A percentile compares a stretch with the other conserved stretches of the same genome.
Conservation (phyloP, 2,329 filamentous ascomycete genomes). For the Colletotrichum acutatum region DNA sequence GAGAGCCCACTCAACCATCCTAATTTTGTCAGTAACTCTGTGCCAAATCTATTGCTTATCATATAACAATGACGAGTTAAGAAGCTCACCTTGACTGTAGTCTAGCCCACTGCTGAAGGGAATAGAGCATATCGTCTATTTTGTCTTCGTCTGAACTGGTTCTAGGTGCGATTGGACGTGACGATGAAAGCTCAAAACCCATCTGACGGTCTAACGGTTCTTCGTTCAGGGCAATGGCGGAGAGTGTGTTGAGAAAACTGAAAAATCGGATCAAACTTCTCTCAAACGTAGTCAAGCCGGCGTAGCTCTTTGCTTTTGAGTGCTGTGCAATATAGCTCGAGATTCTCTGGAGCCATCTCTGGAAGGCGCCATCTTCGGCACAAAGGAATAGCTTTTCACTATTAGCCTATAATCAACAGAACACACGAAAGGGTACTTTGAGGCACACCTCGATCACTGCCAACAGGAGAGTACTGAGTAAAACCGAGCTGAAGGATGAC, state of each 20-base stretch:
- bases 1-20: background rate
- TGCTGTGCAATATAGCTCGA: background rate
- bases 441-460: background rate
- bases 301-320: background rate
- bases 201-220: background rate
- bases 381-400: background rate
- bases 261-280: conserved; percentile 5
- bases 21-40: background rate
- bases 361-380: background rate
- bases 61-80: background rate
- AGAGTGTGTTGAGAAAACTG: conserved; percentile 5
- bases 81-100: background rate
- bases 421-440: accelerated
- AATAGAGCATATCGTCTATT: conserved; percentile 3
- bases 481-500: background rate
- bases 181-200: background rate
- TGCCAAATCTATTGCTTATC: background rate
- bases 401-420: background rate
- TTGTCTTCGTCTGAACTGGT: background rate
- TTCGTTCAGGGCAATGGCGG: background rate
- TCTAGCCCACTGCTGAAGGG: conserved; percentile 11
- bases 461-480: background rate
- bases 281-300: background rate
- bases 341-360: conserved; percentile 9
- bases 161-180: background rate